Evolutionary conservation across 176 grass and related monocot genomes (phyloP), one percentile per base, ranked within the genome.

Genomic region (Tuctoria greenei): DNA sequence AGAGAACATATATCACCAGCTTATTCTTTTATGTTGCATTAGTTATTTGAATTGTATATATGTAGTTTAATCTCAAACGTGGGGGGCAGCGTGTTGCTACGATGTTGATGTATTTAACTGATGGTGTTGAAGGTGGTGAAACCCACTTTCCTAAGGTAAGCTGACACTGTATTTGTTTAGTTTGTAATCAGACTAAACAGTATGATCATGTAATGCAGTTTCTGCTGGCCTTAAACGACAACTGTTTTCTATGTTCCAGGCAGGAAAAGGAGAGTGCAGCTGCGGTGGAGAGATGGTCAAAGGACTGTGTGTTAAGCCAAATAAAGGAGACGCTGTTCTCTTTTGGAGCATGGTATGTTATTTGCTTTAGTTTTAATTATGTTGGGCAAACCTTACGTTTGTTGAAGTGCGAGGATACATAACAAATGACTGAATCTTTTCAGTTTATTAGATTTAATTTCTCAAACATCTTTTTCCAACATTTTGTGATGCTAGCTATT

Each of bases 61-160:
- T 93, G 72, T 82, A 97, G 94, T 87, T 87, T 73, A 91, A 93
- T 71, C 78, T 93, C 20, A 91, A 91, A 57, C 81, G 87, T 64
- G 94, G 94, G 59, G 94, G 94, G 28, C 94, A 97, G 70, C 88
- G 94, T 21, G 74, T 97, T 64, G 94, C 94, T 58, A 97, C 94
- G 36, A 91, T 97, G 94, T 81, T 97, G 75, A 93, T 97, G 88
- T 97, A 97, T 93, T 91, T 97, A 75, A 97, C 86, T 18, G 88
- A 97, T 81, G 85, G 90, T 55, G 94, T 97, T 74, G 94, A 93
- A 91, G 94, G 94, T 5, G 94, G 94, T 67, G 94, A 97, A 89
- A 97, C 94, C 28, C 78, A 93, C 59, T 97, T 97, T 86, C 94
- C 90, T 64, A 51, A 83, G 83, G 90, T 97, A 59, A 83, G 88